Conservation (phyloP, 176 grass and related monocot species). For the Musa itinerans region DNA sequence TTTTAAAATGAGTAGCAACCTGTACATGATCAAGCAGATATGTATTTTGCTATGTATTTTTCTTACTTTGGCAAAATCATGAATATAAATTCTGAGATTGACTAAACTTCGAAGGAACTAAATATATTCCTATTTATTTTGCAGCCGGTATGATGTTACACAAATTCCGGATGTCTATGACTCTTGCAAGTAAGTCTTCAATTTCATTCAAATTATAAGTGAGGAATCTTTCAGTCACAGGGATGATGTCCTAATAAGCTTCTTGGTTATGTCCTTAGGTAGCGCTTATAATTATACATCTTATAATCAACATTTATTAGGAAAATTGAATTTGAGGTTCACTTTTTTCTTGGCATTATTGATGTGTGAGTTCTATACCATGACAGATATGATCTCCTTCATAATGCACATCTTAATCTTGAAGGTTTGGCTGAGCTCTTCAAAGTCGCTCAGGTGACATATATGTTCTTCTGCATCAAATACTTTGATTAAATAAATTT, state of each 20-base stretch:
- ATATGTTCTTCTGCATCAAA: background rate
- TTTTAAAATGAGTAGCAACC: too few species aligned
- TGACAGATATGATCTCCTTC: constrained; percentile 83
- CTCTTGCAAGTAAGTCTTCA: constrained; percentile 85
- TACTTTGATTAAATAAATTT: background rate
- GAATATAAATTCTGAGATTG: too few species aligned
- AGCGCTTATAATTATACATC: background rate
- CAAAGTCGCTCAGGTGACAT: constrained; percentile 71
- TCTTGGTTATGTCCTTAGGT: too few species aligned
- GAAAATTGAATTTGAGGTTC: background rate
- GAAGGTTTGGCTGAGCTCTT: constrained; percentile 83
- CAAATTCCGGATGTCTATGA: constrained; percentile 97
- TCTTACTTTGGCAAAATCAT: too few species aligned
- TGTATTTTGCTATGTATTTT: too few species aligned
- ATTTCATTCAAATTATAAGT: background rate
- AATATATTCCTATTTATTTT: background rate
- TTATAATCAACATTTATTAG: background rate
- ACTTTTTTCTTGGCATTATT: constrained; percentile 21
- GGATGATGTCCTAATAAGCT: background rate
- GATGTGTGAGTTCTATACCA: constrained; percentile 21
- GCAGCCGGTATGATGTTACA: constrained; percentile 84
- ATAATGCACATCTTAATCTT: constrained; percentile 93
- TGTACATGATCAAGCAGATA: too few species aligned
- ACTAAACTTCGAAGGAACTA: background rate
- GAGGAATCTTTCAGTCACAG: background rate